These are phyloP conservation scores for Cladorrhinum samala DNA, from an alignment of 495 filamentous ascomycete species.

Conservation along the genomic window DNA sequence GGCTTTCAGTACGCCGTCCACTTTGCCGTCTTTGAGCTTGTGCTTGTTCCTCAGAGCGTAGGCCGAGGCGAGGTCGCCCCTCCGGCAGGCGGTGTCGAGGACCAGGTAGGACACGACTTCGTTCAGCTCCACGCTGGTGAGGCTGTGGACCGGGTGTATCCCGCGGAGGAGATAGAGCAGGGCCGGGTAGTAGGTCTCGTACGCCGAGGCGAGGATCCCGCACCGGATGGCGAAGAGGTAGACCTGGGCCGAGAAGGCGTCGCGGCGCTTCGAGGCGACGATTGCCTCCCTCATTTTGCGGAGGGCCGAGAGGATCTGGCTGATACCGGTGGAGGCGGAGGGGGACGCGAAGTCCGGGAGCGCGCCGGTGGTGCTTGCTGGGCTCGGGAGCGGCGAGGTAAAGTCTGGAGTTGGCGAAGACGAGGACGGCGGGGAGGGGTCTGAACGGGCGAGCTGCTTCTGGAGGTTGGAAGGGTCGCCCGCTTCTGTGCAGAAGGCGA, in stretches of 20 bases:
- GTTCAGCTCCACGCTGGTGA: conserved; percentile 61
- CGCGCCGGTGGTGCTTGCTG: conserved; percentile 7
- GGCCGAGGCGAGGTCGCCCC: conserved; percentile 67
- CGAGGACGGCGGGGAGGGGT: conserved; percentile 42
- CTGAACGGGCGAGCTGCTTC: conserved; percentile 54
- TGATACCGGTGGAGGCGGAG: conserved; percentile 31
- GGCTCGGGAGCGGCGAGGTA: neutral
- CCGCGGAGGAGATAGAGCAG: conserved; percentile 67
- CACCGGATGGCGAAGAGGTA: conserved; percentile 78
- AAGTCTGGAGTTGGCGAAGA: conserved; percentile 3
- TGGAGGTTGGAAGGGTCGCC: conserved; percentile 63
- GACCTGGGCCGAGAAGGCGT: conserved; percentile 63
- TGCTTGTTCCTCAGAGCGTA: conserved; percentile 55
- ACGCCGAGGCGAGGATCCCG: conserved; percentile 69
- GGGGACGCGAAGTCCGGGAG: conserved; percentile 8
- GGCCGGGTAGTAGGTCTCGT: conserved; percentile 85
- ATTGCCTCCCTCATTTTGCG: conserved; percentile 89
- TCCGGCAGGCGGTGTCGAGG: conserved; percentile 81
- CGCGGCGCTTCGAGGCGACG: conserved; percentile 61
- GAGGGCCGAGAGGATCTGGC: conserved; percentile 59
- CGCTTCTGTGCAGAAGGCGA: conserved; percentile 71
- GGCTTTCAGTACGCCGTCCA: conserved; percentile 62
- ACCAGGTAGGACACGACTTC: conserved; percentile 77
- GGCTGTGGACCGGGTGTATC: conserved; percentile 58
- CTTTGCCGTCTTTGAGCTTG: conserved; percentile 50